Evolutionary conservation across 208 protist species (phyloP).

Genomic region (Wallacemonas rigidus): DNA sequence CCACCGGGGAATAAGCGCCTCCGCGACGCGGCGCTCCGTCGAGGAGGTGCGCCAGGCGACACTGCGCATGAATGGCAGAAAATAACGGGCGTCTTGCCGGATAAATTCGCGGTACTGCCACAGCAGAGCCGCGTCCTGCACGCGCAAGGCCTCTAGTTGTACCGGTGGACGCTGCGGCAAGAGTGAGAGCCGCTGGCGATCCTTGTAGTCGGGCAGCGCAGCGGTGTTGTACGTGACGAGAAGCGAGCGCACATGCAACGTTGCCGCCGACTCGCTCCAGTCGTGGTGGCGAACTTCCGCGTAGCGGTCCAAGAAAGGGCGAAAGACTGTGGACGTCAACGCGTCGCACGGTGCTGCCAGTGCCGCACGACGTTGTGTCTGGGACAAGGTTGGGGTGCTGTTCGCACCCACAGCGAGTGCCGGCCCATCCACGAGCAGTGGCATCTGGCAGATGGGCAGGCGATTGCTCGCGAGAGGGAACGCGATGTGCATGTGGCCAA

Average conservation of each 20-base stretch:
- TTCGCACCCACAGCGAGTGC: background rate
- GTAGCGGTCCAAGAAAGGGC: conserved; percentile 49
- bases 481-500: conserved; percentile 30
- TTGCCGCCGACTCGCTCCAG: conserved; percentile 64
- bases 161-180: conserved; percentile 59
- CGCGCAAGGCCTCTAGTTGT: conserved; percentile 50
- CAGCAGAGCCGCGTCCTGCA: conserved; percentile 91
- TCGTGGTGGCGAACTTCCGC: conserved; percentile 58
- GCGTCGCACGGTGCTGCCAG: background rate
- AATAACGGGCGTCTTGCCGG: conserved; percentile 63
- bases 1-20: conserved; percentile 70
- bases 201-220: conserved; percentile 56
- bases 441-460: conserved; percentile 23
- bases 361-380: background rate
- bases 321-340: conserved; percentile 30
- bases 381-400: too few relatives aligned
- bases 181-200: conserved; percentile 65
- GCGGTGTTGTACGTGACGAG: conserved; percentile 55
- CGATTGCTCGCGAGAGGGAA: conserved; percentile 49
- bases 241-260: conserved; percentile 55
- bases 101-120: conserved; percentile 94
- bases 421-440: conserved; percentile 22
- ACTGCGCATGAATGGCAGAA: conserved; percentile 91
- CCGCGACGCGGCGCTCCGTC: conserved; percentile 72
- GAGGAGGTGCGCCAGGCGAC: conserved; percentile 87